Percentiles rank a stretch among this genome's conserved stretches.
Conservation (phyloP, 257 asterid genomes). For the Sherardia arvensis region DNA sequence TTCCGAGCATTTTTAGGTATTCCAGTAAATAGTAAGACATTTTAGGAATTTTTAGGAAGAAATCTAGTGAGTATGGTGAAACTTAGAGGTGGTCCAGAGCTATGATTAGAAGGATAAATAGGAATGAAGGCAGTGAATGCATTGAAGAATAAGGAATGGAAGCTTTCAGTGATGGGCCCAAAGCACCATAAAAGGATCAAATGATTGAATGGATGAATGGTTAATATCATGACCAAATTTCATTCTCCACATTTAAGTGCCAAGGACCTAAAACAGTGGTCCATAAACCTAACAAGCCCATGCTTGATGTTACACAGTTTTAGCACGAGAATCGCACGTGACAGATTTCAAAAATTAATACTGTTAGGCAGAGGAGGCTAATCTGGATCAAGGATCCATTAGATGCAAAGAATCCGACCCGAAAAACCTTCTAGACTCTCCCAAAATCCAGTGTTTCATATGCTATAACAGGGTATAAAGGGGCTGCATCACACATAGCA, state of each 20-base stretch:
- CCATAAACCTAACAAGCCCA: conserved; percentile 8
- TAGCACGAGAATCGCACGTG: conserved; percentile 4
- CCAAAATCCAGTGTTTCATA: conserved; percentile 15
- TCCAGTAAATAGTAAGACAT: too few species aligned
- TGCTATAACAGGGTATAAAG: conserved; percentile 29
- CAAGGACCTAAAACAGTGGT: conserved; percentile 12
- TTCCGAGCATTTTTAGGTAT: neutral
- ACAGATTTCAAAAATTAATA: neutral
- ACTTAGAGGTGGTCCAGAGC: neutral
- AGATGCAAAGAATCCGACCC: conserved; percentile 10
- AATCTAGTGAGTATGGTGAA: too few species aligned
- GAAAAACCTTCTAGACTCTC: too few species aligned
- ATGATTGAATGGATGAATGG: conserved; percentile 55
- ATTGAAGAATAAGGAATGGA: conserved; percentile 26
- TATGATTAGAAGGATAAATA: neutral
- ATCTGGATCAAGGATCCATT: neutral
- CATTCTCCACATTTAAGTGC: conserved; percentile 29
- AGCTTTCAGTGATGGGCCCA: conserved; percentile 36
- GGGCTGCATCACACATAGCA: too few species aligned
- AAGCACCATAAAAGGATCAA: conserved; percentile 37
- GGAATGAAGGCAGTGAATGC: neutral
- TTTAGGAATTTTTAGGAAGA: too few species aligned
- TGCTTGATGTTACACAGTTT: neutral
- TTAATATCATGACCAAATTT: conserved; percentile 41
- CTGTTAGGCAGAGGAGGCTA: conserved; percentile 1